Conservation (phyloP, 192 early-diverging fungal genomes). For the Coemansia sp. region DNA sequence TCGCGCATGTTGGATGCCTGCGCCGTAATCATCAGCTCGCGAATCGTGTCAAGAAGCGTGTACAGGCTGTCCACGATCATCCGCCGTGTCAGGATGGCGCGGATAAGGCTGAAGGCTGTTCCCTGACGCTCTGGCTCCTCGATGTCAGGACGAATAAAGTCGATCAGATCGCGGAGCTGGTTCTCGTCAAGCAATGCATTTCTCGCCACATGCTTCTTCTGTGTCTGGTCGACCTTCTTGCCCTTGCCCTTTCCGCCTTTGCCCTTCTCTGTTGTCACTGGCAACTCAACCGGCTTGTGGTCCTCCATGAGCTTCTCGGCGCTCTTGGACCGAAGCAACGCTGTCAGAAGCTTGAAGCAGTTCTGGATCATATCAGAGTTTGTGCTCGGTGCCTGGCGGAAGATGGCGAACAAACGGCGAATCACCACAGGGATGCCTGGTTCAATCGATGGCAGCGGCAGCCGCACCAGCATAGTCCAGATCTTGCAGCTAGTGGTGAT, state of each 20-base stretch:
- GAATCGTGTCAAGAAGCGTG: conserved; percentile 85
- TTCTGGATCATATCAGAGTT: conserved; percentile 72
- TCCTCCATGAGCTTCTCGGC: conserved; percentile 62
- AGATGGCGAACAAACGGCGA: conserved; percentile 74
- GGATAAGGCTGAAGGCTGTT: conserved; percentile 82
- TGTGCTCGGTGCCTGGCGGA: conserved; percentile 64
- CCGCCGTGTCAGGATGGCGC: conserved; percentile 82
- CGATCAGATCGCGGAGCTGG: conserved; percentile 78
- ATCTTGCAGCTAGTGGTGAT: conserved; percentile 70
- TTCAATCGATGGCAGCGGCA: conserved; percentile 71
- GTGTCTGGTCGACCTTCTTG: conserved; percentile 15
- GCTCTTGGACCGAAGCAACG: conserved; percentile 75
- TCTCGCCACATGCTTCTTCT: conserved; percentile 6
- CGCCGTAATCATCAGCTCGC: conserved; percentile 82
- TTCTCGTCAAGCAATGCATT: conserved; percentile 35
- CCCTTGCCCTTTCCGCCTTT: background rate
- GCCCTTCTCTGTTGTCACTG: background rate
- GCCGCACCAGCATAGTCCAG: conserved; percentile 68
- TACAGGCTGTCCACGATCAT: conserved; percentile 89
- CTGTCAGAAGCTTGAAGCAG: conserved; percentile 79
- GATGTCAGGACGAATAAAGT: conserved; percentile 82
- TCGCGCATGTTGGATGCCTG: conserved; percentile 79
- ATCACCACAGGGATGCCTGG: conserved; percentile 71
- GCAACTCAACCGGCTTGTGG: conserved; percentile 26
- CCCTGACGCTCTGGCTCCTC: conserved; percentile 85